Percentiles rank a stretch among this genome's conserved stretches.
Evolutionary conservation across 139 green algal genomes (phyloP).

Genomic region (Coelastrella sp.): DNA sequence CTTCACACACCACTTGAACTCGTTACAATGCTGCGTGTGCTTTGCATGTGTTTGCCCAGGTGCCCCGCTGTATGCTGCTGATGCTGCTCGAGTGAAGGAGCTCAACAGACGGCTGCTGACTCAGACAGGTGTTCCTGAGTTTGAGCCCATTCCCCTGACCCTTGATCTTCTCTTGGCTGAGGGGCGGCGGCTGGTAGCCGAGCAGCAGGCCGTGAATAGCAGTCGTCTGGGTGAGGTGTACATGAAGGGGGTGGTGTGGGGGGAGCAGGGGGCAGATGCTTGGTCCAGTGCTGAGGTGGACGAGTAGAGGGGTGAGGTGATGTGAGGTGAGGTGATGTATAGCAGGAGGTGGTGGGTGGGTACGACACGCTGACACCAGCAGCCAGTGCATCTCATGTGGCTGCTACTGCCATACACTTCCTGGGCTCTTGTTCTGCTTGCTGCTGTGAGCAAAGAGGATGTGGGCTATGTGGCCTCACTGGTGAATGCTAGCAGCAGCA

Average conservation of each 20-base stretch:
- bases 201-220: slow-evolving; percentile 64
- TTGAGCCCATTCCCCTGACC: slow-evolving; percentile 71
- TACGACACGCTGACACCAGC: too few relatives aligned
- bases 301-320: background rate
- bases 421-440: too few relatives aligned
- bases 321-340: background rate
- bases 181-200: slow-evolving; percentile 62
- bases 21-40: too few relatives aligned
- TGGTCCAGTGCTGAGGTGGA: slow-evolving; percentile 22
- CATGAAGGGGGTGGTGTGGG: slow-evolving; percentile 56
- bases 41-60: slow-evolving; percentile 47
- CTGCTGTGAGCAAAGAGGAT: too few relatives aligned
- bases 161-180: slow-evolving; percentile 68
- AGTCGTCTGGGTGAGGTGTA: slow-evolving; percentile 75
- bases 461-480: too few relatives aligned
- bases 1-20: too few relatives aligned
- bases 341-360: too few relatives aligned
- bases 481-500: too few relatives aligned
- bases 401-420: too few relatives aligned
- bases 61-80: slow-evolving; percentile 43
- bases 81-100: slow-evolving; percentile 57
- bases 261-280: background rate
- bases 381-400: too few relatives aligned
- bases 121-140: slow-evolving; percentile 61
- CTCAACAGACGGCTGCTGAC: slow-evolving; percentile 56